A percentile compares a stretch with the other conserved stretches of the same genome.
These are phyloP conservation scores for Cryptococcus wingfieldii DNA, from an alignment of 1,284 basidiomycete genomes.

Conservation along the genomic window DNA sequence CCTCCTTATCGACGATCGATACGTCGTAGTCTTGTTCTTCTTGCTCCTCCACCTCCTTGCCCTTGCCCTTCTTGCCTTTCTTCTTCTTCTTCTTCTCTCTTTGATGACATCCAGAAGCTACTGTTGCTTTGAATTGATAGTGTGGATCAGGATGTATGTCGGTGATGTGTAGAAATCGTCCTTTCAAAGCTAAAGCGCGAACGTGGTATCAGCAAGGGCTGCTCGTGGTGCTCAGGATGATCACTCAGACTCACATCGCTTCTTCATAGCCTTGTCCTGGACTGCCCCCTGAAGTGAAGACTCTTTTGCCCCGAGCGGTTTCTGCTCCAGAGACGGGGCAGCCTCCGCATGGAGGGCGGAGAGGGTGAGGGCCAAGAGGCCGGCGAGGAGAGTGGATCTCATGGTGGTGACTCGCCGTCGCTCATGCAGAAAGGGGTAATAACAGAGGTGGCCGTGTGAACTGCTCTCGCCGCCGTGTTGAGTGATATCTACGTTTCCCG, in stretches of 20 bases:
- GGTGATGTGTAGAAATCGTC: constrained; percentile 48
- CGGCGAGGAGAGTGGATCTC: constrained; percentile 4
- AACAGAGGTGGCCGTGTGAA: background rate
- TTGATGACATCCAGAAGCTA: constrained; percentile 44
- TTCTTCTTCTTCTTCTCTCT: constrained; percentile 25
- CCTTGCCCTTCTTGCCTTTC: constrained; percentile 18
- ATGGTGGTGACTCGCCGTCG: background rate
- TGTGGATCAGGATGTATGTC: constrained; percentile 50
- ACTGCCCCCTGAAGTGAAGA: background rate
- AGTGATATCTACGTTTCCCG: background rate
- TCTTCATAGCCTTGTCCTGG: constrained; percentile 3
- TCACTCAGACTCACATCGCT: constrained; percentile 11
- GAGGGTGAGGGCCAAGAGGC: constrained; percentile 2
- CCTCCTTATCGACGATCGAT: constrained; percentile 10
- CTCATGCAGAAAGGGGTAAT: background rate
- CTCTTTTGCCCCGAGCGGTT: background rate
- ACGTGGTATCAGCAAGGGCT: background rate
- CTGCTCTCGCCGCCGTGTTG: background rate
- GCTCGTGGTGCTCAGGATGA: background rate
- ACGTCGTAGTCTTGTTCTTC: constrained; percentile 14
- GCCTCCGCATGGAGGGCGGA: background rate
- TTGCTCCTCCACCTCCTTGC: constrained; percentile 4
- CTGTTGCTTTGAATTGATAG: constrained; percentile 39
- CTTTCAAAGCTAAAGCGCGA: constrained; percentile 33
- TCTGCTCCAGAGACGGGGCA: background rate